Base-by-base conservation (phyloP, 768 basidiomycete genomes). In the Leucocoprinus birnbaumii region DNA sequence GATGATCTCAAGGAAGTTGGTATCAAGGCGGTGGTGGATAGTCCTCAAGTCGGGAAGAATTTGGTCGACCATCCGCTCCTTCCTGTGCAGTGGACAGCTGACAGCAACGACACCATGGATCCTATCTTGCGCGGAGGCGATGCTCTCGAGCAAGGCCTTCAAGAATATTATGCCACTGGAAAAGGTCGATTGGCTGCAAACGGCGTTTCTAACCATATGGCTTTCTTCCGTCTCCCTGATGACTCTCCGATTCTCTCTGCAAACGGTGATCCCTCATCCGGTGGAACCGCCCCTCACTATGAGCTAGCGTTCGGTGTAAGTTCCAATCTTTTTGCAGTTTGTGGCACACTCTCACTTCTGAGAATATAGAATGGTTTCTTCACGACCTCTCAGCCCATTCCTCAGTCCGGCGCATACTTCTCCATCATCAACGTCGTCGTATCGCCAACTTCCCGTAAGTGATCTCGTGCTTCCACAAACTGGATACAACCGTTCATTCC, bases 21-120 rank as follows among this genome's bases (percentile, higher is more conserved):
- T 1, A 78, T 82, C 57, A 52, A 49, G 10, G 60, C 68, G 10
- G 52, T 75, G 49, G 62, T 78, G 21, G 61, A 76, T 46, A 66
- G 73, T 37, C 68, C 71, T 1, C 71, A 68, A 5, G 77, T 80
- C 18, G 79, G 79, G 2, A 68, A 72, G 60, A 80, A 80, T 59
- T 65, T 83, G 19, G 73, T 72, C 46, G 79, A 79, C 54, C 75
- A 78, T 50, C 53, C 63, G 9, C 37, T 65, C 31, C 52, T 66
- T 10, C 57, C 65, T 19, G 66, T 59, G 48, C 54, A 63, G n/a
- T 72, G 63, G 56, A 51, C 53, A 19, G 66, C 67, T 27, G 61
- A 63, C 8, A 59, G 55, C 8, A 60, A 44, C 2, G 61, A 68
- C 9, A 67, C 61, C 37, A 55, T 63, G n/a, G 67, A 72, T 41